Conservation (phyloP, 2,329 filamentous ascomycete species). For the Venturiaceae sp. region DNA sequence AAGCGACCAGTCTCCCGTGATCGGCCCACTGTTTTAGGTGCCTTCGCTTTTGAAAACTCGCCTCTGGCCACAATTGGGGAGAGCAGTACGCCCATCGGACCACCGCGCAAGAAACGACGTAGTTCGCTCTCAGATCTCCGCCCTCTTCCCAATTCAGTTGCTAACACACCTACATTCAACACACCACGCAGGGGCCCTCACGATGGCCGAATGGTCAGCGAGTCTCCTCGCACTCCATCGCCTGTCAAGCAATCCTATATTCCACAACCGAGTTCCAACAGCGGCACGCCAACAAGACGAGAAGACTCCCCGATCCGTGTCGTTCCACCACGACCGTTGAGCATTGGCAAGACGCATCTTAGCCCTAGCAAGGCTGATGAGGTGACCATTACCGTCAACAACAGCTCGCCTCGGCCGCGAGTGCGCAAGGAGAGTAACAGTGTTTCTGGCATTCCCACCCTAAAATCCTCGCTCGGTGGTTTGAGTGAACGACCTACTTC, state of each 20-base stretch:
- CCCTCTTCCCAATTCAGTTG: slow-evolving; percentile 49
- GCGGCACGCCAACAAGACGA: slow-evolving; percentile 10
- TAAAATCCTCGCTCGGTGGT: slow-evolving; percentile 34
- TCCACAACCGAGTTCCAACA: slow-evolving; percentile 23
- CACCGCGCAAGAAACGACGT: slow-evolving; percentile 66
- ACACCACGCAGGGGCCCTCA: not conserved
- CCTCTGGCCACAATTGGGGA: slow-evolving; percentile 41
- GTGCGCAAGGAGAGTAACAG: slow-evolving; percentile 25
- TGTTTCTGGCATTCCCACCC: slow-evolving; percentile 39
- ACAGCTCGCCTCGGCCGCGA: slow-evolving; percentile 24
- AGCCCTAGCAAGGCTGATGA: slow-evolving; percentile 17
- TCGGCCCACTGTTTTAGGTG: slow-evolving; percentile 36
- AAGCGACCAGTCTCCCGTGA: slow-evolving; percentile 47
- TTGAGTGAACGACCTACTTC: slow-evolving; percentile 37
- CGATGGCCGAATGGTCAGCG: not conserved
- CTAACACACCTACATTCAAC: slow-evolving; percentile 4
- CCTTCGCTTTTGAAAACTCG: slow-evolving; percentile 32
- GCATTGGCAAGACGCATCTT: not conserved
- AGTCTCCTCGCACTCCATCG: slow-evolving; percentile 25
- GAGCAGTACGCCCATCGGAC: slow-evolving; percentile 29
- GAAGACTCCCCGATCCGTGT: slow-evolving; percentile 5
- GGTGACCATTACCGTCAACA: slow-evolving; percentile 21
- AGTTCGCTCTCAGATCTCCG: slow-evolving; percentile 87
- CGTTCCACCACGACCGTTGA: not conserved
- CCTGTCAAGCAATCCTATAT: slow-evolving; percentile 23